Conservation (phyloP, 768 basidiomycete genomes). For the Mycena rebaudengoi region DNA sequence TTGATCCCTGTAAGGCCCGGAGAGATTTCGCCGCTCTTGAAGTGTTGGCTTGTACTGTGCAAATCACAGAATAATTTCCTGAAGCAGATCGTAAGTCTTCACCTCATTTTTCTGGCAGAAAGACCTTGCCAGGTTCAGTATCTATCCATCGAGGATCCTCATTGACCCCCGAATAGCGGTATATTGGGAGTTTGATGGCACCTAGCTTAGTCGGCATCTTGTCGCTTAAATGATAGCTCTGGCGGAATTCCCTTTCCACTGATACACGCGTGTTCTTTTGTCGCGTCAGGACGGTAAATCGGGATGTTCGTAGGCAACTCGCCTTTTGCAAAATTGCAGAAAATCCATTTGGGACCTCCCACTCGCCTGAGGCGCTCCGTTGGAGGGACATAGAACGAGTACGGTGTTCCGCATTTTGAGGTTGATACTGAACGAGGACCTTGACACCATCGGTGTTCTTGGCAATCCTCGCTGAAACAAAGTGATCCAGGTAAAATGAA, state of each 20-base stretch:
- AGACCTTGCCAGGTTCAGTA: constrained; percentile 5
- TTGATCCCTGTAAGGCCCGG: neutral
- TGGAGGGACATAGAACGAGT: neutral
- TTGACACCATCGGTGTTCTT: constrained; percentile 6
- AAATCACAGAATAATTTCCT: neutral
- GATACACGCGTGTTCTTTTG: constrained; percentile 45
- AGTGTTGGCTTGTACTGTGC: constrained; percentile 12
- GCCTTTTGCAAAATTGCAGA: too few species aligned
- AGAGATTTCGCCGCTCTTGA: neutral
- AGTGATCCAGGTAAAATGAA: constrained; percentile 23
- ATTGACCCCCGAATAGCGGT: constrained; percentile 6
- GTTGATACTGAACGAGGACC: neutral
- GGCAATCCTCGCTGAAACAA: constrained; percentile 18
- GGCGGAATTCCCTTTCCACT: constrained; percentile 4
- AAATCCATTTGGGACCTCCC: neutral
- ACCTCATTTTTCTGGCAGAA: neutral
- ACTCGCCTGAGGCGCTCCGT: neutral
- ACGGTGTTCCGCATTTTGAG: neutral
- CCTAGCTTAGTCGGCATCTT: neutral
- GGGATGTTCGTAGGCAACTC: too few species aligned
- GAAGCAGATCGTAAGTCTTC: neutral
- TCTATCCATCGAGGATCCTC: constrained; percentile 21
- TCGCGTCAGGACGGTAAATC: too few species aligned
- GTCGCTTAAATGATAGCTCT: neutral
- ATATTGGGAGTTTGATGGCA: constrained; percentile 2